These are phyloP conservation scores for Hypoxylon sp. DNA, from an alignment of 2,329 filamentous ascomycete species.

Conservation along the genomic window DNA sequence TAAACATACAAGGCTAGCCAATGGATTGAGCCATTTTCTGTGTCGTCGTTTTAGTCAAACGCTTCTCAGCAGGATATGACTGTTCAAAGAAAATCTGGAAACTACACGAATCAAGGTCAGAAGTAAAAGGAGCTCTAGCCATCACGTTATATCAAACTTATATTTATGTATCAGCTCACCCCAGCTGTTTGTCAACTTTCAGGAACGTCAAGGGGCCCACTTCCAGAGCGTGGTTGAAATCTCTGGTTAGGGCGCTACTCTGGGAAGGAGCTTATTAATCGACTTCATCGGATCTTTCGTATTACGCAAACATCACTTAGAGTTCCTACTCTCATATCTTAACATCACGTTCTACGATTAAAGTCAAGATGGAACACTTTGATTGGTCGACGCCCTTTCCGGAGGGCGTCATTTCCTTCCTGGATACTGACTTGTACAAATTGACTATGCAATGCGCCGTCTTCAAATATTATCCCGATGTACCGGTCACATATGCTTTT, in stretches of 20 bases:
- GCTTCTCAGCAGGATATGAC: neutral
- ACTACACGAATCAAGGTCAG: neutral
- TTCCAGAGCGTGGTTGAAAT: neutral
- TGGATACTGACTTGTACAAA: conserved; percentile 92
- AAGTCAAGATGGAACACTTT: conserved; percentile 69
- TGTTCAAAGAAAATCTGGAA: neutral
- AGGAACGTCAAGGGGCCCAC: neutral
- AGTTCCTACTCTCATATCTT: neutral
- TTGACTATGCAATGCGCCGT: conserved; percentile 99
- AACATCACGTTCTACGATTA: neutral
- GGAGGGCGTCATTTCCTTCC: conserved; percentile 84
- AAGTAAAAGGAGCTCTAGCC: neutral
- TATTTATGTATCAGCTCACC: neutral
- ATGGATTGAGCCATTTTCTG: conserved; percentile 48
- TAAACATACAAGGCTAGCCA: conserved; percentile 41
- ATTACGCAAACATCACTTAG: conserved; percentile 1
- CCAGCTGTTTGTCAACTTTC: neutral
- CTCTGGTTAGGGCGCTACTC: neutral
- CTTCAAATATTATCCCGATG: conserved; percentile 88
- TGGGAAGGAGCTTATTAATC: conserved; percentile 1
- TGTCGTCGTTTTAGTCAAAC: conserved; percentile 7
- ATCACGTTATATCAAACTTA: neutral
- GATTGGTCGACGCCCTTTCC: conserved; percentile 77
- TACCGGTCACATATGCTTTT: conserved; percentile 90
- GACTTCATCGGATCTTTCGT: conserved; percentile 4